Conservation (phyloP, 352 stramenopile genomes). For the Thalassiosira hispida region DNA sequence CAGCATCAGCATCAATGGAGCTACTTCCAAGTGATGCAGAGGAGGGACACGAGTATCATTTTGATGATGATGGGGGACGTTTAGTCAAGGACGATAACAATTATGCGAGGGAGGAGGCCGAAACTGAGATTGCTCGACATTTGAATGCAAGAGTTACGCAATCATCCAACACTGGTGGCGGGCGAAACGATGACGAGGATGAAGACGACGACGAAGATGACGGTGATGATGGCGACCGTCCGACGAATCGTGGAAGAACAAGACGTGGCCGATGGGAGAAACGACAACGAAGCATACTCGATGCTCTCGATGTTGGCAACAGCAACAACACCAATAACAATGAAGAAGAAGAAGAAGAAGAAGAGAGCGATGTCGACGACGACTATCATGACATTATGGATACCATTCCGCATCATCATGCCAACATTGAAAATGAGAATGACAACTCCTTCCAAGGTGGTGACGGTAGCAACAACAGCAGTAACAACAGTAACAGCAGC, state of each 20-base stretch:
- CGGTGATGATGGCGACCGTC: neutral
- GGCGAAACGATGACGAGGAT: slow-evolving; percentile 19
- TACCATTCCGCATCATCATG: neutral
- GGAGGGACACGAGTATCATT: slow-evolving; percentile 22
- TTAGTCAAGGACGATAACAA: slow-evolving; percentile 1
- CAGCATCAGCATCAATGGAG: slow-evolving; percentile 14
- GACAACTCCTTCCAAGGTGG: neutral
- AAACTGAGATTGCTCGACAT: neutral
- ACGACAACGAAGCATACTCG: slow-evolving; percentile 13
- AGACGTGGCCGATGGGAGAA: slow-evolving; percentile 1
- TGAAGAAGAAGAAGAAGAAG: slow-evolving; percentile 12
- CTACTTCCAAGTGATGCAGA: slow-evolving; percentile 1
- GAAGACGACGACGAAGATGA: slow-evolving; percentile 19
- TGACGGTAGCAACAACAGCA: neutral
- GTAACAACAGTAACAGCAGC: neutral
- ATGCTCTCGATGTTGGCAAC: slow-evolving; percentile 13
- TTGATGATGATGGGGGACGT: slow-evolving; percentile 3
- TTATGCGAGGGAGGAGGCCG: neutral
- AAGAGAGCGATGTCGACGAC: slow-evolving; percentile 21
- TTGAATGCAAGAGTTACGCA: neutral
- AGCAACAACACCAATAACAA: slow-evolving; percentile 7
- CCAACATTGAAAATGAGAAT: neutral
- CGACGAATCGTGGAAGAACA: neutral
- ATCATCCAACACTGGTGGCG: neutral
- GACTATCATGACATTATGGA: too few species aligned